Percentiles rank a stretch among this genome's conserved stretches.
Conservation (phyloP, 257 asterid genomes). For the Przewalskia tangutica region DNA sequence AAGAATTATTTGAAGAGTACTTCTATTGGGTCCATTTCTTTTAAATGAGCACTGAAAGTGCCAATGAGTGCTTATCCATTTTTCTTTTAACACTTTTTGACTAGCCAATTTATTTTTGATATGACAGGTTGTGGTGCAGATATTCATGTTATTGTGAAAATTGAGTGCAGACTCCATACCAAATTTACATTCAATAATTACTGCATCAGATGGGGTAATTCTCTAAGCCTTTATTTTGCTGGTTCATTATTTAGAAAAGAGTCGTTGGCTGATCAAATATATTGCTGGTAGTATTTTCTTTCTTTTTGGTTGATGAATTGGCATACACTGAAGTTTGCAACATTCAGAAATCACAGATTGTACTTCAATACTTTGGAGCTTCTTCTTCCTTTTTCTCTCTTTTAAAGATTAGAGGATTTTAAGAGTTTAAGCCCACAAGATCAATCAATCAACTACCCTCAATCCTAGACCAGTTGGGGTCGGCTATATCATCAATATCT, state of each 20-base stretch:
- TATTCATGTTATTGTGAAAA: constrained; percentile 88
- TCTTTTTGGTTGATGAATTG: not conserved
- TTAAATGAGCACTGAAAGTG: not conserved
- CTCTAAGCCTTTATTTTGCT: not conserved
- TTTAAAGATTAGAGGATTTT: not conserved
- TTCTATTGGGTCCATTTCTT: not conserved
- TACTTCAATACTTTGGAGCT: not conserved
- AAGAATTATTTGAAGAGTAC: constrained; percentile 83
- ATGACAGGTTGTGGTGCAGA: constrained; percentile 61
- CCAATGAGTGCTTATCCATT: not conserved
- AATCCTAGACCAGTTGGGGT: not conserved
- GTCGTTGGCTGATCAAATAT: not conserved
- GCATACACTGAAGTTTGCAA: not conserved
- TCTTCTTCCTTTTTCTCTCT: not conserved
- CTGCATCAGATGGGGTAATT: constrained; percentile 96
- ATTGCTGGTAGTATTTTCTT: not conserved
- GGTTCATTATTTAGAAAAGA: not conserved
- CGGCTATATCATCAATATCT: not conserved
- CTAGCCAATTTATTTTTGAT: not conserved
- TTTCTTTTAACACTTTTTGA: not conserved
- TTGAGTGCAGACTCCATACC: constrained; percentile 98
- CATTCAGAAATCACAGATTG: not conserved
- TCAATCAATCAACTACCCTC: not conserved
- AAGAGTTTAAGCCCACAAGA: not conserved
- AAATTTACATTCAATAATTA: constrained; percentile 72